A percentile compares a stretch with the other conserved stretches of the same genome.
phyloP scores from a whole-genome alignment of 257 asterid genomes.

The Solanum etuberosum region DNA sequence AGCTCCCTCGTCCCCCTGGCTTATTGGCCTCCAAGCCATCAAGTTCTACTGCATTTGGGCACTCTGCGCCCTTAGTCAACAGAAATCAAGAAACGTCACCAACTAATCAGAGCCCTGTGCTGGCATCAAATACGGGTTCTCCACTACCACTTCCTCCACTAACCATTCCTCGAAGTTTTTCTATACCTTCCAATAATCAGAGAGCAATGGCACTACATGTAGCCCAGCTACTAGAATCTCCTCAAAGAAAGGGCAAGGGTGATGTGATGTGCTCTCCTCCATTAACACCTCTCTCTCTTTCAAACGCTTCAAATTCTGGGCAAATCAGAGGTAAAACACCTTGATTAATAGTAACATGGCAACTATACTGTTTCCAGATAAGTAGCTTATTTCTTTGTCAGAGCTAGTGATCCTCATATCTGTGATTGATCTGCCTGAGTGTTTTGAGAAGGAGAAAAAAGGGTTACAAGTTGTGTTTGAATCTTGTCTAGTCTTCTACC shows the following conservation, averaged over 20 bases:
- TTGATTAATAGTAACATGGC: background rate
- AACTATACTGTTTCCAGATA: background rate
- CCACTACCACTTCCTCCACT: conserved; percentile 69
- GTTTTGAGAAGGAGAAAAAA: background rate
- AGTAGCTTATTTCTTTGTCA: background rate
- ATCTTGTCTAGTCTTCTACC: background rate
- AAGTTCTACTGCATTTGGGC: conserved; percentile 42
- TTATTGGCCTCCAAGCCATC: conserved; percentile 36
- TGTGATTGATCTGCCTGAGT: background rate
- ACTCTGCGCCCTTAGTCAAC: conserved; percentile 67
- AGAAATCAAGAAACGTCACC: conserved; percentile 60
- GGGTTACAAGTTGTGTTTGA: background rate
- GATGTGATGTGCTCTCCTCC: conserved; percentile 67
- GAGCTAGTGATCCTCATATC: background rate
- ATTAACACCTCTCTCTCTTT: conserved; percentile 59
- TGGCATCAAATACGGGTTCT: conserved; percentile 42
- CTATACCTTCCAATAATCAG: conserved; percentile 58
- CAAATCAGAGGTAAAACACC: conserved; percentile 55
- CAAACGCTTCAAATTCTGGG: conserved; percentile 43
- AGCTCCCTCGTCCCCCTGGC: conserved; percentile 98
- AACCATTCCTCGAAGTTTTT: conserved; percentile 70
- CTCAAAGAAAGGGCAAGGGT: conserved; percentile 27
- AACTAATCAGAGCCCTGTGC: conserved; percentile 32
- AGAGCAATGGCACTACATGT: conserved; percentile 35
- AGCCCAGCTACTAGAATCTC: conserved; percentile 47